A percentile compares a stretch with the other conserved stretches of the same genome.
phyloP scores from a whole-genome alignment of 805 yeast species.

The Suhomyces sp. region DNA sequence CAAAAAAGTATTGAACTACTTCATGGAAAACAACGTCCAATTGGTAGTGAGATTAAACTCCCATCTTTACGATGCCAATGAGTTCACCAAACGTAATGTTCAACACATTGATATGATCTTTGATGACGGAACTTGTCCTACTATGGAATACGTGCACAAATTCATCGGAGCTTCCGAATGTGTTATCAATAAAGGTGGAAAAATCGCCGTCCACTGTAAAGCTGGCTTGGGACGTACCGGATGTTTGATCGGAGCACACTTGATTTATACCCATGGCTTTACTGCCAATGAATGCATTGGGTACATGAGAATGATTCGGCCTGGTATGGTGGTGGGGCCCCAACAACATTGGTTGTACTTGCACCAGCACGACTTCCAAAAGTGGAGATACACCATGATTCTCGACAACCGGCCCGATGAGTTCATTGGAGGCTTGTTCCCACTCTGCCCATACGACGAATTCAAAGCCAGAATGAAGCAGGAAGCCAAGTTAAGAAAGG shows the following conservation, averaged over 20 bases:
- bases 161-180: conserved; percentile 95
- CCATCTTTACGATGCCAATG: conserved; percentile 79
- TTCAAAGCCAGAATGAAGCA: conserved; percentile 52
- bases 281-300: conserved; percentile 97
- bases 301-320: conserved; percentile 92
- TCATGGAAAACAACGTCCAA: conserved; percentile 69
- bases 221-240: conserved; percentile 99
- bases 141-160: conserved; percentile 86
- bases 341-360: conserved; percentile 98
- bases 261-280: conserved; percentile 93
- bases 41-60: conserved; percentile 91
- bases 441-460: conserved; percentile 61
- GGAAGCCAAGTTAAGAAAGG: conserved; percentile 38
- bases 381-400: conserved; percentile 92
- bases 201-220: conserved; percentile 98
- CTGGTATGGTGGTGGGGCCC: conserved; percentile 99
- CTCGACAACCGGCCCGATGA: conserved; percentile 65
- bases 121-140: conserved; percentile 98
- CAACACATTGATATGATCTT: conserved; percentile 93
- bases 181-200: conserved; percentile 79
- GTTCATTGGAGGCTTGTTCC: conserved; percentile 63
- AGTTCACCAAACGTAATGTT: conserved; percentile 79
- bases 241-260: conserved; percentile 94
- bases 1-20: conserved; percentile 75
- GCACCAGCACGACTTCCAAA: conserved; percentile 93